These are phyloP conservation scores for Bjerkandera adusta DNA, from an alignment of 1,284 basidiomycete species.

Conservation along the genomic window DNA sequence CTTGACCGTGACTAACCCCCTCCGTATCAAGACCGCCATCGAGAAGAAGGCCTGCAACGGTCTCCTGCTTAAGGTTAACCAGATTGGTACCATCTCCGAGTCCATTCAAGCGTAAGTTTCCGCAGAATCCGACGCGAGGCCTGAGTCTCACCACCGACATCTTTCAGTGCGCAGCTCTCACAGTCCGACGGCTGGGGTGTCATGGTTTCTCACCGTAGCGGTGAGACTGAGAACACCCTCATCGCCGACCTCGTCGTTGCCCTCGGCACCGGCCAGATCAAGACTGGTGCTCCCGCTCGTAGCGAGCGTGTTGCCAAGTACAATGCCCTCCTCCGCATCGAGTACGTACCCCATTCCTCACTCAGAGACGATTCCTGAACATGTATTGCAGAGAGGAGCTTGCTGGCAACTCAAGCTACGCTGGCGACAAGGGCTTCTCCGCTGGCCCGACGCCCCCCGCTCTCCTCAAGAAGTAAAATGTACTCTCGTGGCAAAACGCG, in stretches of 20 bases:
- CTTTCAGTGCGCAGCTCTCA: slow-evolving; percentile 83
- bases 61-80: slow-evolving; percentile 98
- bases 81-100: slow-evolving; percentile 99
- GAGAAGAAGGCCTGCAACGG: slow-evolving; percentile 99
- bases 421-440: slow-evolving; percentile 79
- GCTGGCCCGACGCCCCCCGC: slow-evolving; percentile 73
- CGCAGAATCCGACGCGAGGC: slow-evolving; percentile 2
- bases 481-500: neutral
- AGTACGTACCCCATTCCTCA: slow-evolving; percentile 49
- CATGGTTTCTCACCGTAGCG: slow-evolving; percentile 99
- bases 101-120: slow-evolving; percentile 87
- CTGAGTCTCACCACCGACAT: slow-evolving; percentile 5
- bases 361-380: slow-evolving; percentile 13
- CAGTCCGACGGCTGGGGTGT: slow-evolving; percentile 98
- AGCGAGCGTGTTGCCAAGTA: slow-evolving; percentile 95
- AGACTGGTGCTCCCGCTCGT: slow-evolving; percentile 95
- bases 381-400: slow-evolving; percentile 81
- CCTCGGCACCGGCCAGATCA: slow-evolving; percentile 94
- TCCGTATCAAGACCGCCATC: slow-evolving; percentile 98
- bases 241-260: slow-evolving; percentile 97
- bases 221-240: slow-evolving; percentile 95
- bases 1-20: slow-evolving; percentile 97
- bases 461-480: slow-evolving; percentile 62
- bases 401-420: slow-evolving; percentile 61
- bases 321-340: slow-evolving; percentile 87